Conservation (phyloP, 176 grass and related monocot species). For the Oryza brachyantha region DNA sequence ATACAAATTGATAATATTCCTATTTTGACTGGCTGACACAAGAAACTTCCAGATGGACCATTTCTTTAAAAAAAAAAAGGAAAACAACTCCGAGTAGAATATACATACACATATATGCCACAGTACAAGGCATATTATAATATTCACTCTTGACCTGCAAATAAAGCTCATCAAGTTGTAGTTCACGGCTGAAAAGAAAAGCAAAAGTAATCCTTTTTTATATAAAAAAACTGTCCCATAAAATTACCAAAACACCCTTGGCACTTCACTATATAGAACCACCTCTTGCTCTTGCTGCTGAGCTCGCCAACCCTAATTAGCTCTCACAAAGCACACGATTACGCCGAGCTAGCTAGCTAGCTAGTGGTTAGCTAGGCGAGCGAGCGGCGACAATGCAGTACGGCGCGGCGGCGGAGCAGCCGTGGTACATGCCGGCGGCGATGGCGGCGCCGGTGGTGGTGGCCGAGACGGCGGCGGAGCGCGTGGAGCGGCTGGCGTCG, state of each 20-base stretch:
- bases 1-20: background rate
- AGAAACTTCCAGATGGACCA: background rate
- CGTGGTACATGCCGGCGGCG: conserved; percentile 59
- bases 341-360: background rate
- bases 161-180: background rate
- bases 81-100: background rate
- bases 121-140: background rate
- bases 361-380: background rate
- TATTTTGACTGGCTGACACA: background rate
- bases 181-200: background rate
- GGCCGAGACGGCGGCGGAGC: conserved; percentile 61
- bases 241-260: conserved; percentile 29
- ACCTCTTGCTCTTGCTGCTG: background rate
- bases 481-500: conserved; percentile 78
- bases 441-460: background rate
- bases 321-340: conserved; percentile 7
- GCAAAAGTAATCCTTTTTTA: background rate
- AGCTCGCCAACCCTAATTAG: conserved; percentile 32
- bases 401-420: conserved; percentile 68
- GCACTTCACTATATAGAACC: conserved; percentile 62
- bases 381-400: conserved; percentile 64
- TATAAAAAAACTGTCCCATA: background rate
- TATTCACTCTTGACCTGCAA: background rate
- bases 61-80: background rate
- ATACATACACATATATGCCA: background rate